Conservation (phyloP, 345 rosid genomes). For the Iberis pinnata region DNA sequence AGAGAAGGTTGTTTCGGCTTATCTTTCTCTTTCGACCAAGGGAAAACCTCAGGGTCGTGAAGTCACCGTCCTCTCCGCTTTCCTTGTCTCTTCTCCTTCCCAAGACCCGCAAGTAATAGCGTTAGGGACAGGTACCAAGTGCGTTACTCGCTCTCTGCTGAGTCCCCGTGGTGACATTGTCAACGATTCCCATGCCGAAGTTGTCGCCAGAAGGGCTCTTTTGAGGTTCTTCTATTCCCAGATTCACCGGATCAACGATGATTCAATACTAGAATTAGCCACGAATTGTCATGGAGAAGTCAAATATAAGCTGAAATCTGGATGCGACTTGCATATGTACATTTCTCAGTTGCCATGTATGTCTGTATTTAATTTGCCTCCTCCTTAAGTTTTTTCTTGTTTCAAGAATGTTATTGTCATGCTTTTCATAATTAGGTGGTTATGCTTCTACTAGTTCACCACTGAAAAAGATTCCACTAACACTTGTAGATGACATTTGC, state of each 20-base stretch:
- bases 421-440: slow-evolving; percentile 48
- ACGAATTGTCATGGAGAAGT: slow-evolving; percentile 24
- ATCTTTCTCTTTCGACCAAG: slow-evolving; percentile 62
- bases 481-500: slow-evolving; percentile 23
- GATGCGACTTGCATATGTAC: slow-evolving; percentile 67
- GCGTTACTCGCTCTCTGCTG: slow-evolving; percentile 54
- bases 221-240: slow-evolving; percentile 73
- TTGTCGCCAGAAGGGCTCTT: slow-evolving; percentile 72
- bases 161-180: slow-evolving; percentile 70
- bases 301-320: slow-evolving; percentile 47
- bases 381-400: background rate
- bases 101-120: slow-evolving; percentile 68
- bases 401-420: background rate
- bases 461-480: slow-evolving; percentile 29
- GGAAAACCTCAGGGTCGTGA: slow-evolving; percentile 97
- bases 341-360: slow-evolving; percentile 95
- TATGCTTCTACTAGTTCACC: slow-evolving; percentile 43
- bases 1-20: slow-evolving; percentile 43
- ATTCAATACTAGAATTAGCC: slow-evolving; percentile 36
- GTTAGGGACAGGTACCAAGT: slow-evolving; percentile 85
- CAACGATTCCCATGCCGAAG: slow-evolving; percentile 88
- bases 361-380: background rate
- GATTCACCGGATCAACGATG: slow-evolving; percentile 43
- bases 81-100: slow-evolving; percentile 71
- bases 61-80: slow-evolving; percentile 70